phyloP scores from a whole-genome alignment of 2,329 filamentous ascomycete genomes.

The Fusarium coicis region DNA sequence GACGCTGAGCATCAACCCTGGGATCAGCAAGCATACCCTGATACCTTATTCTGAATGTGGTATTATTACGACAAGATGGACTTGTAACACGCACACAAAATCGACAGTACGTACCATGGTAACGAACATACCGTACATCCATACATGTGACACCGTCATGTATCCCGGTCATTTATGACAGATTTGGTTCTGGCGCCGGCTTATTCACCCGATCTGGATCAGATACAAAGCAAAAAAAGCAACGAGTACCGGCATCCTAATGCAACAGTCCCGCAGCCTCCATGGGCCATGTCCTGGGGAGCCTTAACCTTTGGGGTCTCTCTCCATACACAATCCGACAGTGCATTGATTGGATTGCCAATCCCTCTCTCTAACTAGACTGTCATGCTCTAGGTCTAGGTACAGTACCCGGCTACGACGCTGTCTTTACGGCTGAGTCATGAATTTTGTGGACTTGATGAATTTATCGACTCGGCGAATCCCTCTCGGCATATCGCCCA shows the following conservation, averaged over 20 bases:
- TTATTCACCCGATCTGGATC: constrained; percentile 37
- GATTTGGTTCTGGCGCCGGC: constrained; percentile 25
- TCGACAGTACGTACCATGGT: not conserved
- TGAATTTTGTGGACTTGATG: not conserved
- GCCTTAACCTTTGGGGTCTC: not conserved
- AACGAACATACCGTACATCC: not conserved
- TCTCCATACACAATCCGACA: not conserved
- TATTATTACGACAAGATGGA: not conserved
- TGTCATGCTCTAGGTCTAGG: not conserved
- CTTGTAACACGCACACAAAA: not conserved
- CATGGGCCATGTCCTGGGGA: constrained; percentile 14
- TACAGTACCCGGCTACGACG: constrained; percentile 21
- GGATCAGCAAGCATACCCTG: constrained; percentile 16
- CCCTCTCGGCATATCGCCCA: constrained; percentile 22
- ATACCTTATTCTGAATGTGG: constrained; percentile 3
- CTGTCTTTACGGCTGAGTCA: constrained; percentile 13
- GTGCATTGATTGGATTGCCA: constrained; percentile 2
- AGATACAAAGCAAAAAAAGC: constrained; percentile 34
- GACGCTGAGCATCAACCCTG: constrained; percentile 12
- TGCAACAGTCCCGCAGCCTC: constrained; percentile 20
- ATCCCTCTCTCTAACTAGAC: not conserved
- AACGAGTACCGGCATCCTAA: constrained; percentile 39
- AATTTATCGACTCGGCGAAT: constrained; percentile 30
- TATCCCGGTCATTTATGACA: constrained; percentile 27
- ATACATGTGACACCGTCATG: constrained; percentile 22